These are phyloP conservation scores for Colletotrichum sp. DNA, from an alignment of 2,329 filamentous ascomycete genomes.

Conservation along the genomic window DNA sequence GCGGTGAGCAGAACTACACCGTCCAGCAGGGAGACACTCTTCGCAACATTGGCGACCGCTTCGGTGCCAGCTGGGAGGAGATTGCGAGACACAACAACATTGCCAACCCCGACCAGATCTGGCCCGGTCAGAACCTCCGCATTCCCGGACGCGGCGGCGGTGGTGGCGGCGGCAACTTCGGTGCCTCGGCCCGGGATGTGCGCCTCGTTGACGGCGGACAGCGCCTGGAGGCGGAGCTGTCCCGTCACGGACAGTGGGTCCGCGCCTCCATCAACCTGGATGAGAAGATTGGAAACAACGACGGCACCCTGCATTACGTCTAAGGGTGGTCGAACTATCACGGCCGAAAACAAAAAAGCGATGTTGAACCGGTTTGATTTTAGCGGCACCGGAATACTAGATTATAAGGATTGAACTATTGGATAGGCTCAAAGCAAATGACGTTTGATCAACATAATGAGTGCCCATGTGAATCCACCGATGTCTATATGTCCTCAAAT, in stretches of 20 bases:
- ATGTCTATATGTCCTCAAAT: neutral
- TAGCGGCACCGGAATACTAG: neutral
- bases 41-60: conserved; percentile 37
- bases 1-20: conserved; percentile 29
- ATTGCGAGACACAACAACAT: conserved; percentile 43
- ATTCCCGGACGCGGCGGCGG: conserved; percentile 31
- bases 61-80: conserved; percentile 38
- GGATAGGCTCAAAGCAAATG: neutral
- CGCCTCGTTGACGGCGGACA: conserved; percentile 39
- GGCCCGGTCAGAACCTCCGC: conserved; percentile 43
- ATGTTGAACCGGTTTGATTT: neutral
- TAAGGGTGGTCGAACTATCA: neutral
- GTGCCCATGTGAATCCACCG: neutral
- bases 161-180: conserved; percentile 32
- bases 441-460: neutral
- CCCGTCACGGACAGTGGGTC: conserved; percentile 33
- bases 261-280: conserved; percentile 34
- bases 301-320: conserved; percentile 25
- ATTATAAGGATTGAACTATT: neutral
- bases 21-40: conserved; percentile 47
- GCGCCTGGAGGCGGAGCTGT: conserved; percentile 35
- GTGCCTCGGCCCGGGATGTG: conserved; percentile 36
- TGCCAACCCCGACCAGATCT: conserved; percentile 44
- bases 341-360: neutral
- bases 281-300: conserved; percentile 36